Conservation (phyloP, 148 eudicot species). For the Vaccinium vitisidaea region DNA sequence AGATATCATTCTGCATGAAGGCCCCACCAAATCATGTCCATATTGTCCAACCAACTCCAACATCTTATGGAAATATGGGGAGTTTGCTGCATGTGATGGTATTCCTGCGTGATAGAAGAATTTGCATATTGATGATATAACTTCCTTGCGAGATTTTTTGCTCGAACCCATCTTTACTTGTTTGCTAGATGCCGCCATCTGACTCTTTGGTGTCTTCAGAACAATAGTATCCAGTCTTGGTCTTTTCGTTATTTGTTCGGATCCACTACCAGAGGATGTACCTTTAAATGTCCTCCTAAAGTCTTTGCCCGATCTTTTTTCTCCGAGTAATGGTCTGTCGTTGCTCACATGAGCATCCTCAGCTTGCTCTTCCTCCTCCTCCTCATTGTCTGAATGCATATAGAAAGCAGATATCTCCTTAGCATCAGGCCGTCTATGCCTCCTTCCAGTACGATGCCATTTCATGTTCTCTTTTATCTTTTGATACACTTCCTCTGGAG, state of each 20-base stretch:
- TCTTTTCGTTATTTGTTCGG: conserved; percentile 54
- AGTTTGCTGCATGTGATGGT: conserved; percentile 68
- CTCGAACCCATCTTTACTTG: conserved; percentile 38
- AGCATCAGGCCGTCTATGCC: conserved; percentile 64
- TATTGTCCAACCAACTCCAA: conserved; percentile 78
- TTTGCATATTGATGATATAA: conserved; percentile 73
- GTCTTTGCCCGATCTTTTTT: conserved; percentile 47
- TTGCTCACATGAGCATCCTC: conserved; percentile 49
- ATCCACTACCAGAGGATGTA: conserved; percentile 47
- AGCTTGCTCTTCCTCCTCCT: conserved; percentile 70
- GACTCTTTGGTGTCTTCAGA: conserved; percentile 45
- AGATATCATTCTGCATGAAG: conserved; percentile 63
- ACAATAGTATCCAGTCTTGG: conserved; percentile 43
- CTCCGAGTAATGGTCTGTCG: conserved; percentile 44
- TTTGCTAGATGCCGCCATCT: conserved; percentile 38
- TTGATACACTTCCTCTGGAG: conserved; percentile 84
- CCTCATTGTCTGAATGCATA: conserved; percentile 75
- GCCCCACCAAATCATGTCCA: conserved; percentile 71
- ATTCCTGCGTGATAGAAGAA: conserved; percentile 90
- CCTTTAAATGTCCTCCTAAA: conserved; percentile 45
- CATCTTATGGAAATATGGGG: conserved; percentile 83
- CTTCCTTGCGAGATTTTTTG: conserved; percentile 68
- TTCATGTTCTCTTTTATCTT: conserved; percentile 94
- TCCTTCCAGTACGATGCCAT: conserved; percentile 95
- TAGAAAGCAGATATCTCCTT: conserved; percentile 63